Percentiles rank a stretch among this genome's conserved stretches.
Conservation (phyloP, 768 basidiomycete species). For the Arthromyces matolae region DNA sequence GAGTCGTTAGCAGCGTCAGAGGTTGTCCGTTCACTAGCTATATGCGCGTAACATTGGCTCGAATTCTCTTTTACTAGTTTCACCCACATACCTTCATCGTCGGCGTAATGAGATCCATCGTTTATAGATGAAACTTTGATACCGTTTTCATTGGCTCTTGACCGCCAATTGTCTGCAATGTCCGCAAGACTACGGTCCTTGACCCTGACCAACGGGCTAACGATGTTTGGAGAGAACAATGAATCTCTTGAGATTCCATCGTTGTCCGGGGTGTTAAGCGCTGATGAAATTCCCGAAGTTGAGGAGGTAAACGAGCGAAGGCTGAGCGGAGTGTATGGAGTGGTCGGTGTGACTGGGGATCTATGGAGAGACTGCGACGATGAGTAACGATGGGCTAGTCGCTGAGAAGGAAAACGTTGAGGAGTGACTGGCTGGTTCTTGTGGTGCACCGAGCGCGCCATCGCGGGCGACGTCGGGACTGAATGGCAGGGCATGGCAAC, state of each 20-base stretch:
- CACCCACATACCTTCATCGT: constrained; percentile 42
- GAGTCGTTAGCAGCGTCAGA: constrained; percentile 48
- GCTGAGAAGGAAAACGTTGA: constrained; percentile 48
- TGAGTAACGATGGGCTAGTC: constrained; percentile 42
- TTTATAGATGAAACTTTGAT: constrained; percentile 55
- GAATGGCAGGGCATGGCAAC: constrained; percentile 29
- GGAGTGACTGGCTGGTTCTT: constrained; percentile 58
- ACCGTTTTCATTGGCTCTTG: constrained; percentile 65
- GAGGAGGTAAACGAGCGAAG: constrained; percentile 58
- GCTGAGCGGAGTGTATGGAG: constrained; percentile 70
- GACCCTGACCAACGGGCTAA: constrained; percentile 16
- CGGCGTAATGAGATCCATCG: constrained; percentile 45
- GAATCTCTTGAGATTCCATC: constrained; percentile 35
- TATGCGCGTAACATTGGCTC: constrained; percentile 37
- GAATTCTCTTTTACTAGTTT: constrained; percentile 14
- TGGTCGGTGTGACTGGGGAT: constrained; percentile 62
- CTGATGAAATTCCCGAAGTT: constrained; percentile 48
- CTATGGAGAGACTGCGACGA: constrained; percentile 41
- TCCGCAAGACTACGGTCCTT: constrained; percentile 53
- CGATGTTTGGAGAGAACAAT: constrained; percentile 44
- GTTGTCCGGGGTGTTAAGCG: constrained; percentile 59
- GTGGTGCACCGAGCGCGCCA: constrained; percentile 32
- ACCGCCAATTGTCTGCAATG: constrained; percentile 68
- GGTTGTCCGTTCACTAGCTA: constrained; percentile 48
- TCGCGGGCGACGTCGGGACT: constrained; percentile 45